phyloP scores from a whole-genome alignment of 306 rosid species.

The Quercus robur region DNA sequence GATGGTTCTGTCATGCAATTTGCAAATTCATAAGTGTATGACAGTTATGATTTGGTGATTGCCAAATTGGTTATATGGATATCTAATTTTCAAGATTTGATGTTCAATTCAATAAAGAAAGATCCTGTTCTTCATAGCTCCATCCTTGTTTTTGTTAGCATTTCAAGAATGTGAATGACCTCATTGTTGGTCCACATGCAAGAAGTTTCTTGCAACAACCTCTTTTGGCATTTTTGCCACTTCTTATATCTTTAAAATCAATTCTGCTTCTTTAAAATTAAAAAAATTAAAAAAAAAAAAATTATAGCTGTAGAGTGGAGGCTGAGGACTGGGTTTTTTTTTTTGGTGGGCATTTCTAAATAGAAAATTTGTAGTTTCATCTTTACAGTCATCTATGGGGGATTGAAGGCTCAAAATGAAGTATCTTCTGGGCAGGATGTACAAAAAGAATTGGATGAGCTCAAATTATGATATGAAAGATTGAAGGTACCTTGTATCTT shows the following conservation, averaged over 20 bases:
- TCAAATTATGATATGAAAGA: slow-evolving; percentile 57
- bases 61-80: too few species aligned
- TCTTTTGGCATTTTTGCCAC: background rate
- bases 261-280: too few species aligned
- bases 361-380: too few species aligned
- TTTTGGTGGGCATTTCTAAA: too few species aligned
- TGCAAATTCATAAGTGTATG: too few species aligned
- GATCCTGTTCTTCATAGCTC: background rate
- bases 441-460: slow-evolving; percentile 78
- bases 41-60: too few species aligned
- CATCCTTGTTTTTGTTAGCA: background rate
- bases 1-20: background rate
- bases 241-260: too few species aligned
- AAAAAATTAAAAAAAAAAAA: too few species aligned
- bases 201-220: too few species aligned
- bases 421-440: slow-evolving; percentile 53
- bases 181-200: background rate
- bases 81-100: background rate
- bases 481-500: slow-evolving; percentile 58
- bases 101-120: background rate
- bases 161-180: background rate
- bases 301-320: too few species aligned
- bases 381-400: slow-evolving; percentile 72
- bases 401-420: slow-evolving; percentile 76
- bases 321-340: too few species aligned